Percentiles rank a stretch among this genome's conserved stretches.
phyloP scores from a whole-genome alignment of 192 early-diverging fungal genomes.

The Pilaira anomala region DNA sequence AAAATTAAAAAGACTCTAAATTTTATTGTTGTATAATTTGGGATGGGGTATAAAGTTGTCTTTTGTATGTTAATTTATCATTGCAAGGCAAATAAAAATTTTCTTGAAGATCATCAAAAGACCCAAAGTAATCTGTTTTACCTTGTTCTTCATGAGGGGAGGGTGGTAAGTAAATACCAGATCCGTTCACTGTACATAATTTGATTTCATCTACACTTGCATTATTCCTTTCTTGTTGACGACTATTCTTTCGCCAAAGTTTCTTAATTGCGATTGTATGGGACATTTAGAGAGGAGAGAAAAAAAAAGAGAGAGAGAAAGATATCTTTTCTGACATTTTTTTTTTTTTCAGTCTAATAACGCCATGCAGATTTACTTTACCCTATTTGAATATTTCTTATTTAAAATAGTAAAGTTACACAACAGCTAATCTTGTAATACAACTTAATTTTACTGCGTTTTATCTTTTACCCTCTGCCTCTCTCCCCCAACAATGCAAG shows the following conservation, averaged over 20 bases:
- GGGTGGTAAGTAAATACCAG: constrained; percentile 37
- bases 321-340: too few species aligned
- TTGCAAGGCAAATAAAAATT: background rate
- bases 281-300: background rate
- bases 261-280: background rate
- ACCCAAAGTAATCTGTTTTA: background rate
- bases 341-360: too few species aligned
- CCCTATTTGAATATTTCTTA: too few species aligned
- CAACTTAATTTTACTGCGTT: too few species aligned
- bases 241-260: too few species aligned
- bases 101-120: too few species aligned
- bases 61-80: constrained; percentile 5
- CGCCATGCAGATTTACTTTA: too few species aligned
- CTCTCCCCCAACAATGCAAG: too few species aligned
- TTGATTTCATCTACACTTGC: constrained; percentile 19
- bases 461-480: too few species aligned
- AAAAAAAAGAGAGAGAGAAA: background rate
- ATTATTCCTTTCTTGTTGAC: background rate
- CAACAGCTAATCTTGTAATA: too few species aligned
- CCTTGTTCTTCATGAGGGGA: constrained; percentile 11
- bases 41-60: constrained; percentile 8
- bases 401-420: too few species aligned
- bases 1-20: too few species aligned
- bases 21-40: background rate
- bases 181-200: constrained; percentile 34